These are phyloP conservation scores for Epichloe sylvatica DNA, from an alignment of 2,329 filamentous ascomycete species.

Conservation along the genomic window DNA sequence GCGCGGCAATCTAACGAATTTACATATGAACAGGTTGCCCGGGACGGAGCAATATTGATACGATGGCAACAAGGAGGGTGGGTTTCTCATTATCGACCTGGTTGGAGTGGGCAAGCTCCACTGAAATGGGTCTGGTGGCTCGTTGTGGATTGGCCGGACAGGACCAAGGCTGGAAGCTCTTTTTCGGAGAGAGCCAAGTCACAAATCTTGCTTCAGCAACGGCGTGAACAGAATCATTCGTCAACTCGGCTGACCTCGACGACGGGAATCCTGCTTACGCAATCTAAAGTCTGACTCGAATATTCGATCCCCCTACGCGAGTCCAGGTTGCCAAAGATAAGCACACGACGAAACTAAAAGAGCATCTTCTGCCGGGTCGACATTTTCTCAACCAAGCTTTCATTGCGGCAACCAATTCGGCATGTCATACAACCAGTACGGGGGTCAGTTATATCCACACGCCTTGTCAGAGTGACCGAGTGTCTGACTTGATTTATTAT, in stretches of 20 bases:
- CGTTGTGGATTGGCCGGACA: background rate
- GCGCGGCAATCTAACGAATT: too few species aligned
- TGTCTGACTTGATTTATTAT: background rate
- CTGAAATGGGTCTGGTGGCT: background rate
- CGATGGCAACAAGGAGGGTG: slow-evolving; percentile 4
- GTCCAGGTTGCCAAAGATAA: background rate
- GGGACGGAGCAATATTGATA: slow-evolving; percentile 19
- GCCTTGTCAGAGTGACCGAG: background rate
- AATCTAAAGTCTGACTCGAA: background rate
- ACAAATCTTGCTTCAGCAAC: background rate
- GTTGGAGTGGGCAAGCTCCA: background rate
- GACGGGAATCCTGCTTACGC: background rate
- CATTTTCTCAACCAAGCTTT: background rate
- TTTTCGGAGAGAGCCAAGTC: background rate
- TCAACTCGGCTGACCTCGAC: background rate
- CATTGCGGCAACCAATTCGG: slow-evolving; percentile 3
- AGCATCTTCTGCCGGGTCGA: background rate
- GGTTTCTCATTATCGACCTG: background rate
- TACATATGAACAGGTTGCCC: background rate
- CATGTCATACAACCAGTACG: slow-evolving; percentile 51
- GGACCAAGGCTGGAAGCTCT: slow-evolving; percentile 1
- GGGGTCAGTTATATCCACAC: slow-evolving; percentile 25
- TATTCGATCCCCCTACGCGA: background rate
- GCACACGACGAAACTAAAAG: background rate
- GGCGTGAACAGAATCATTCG: background rate